Percentiles rank a stretch among this genome's conserved stretches.
These are phyloP conservation scores for Simmondsia chinensis DNA, from an alignment of 148 eudicot species.

Conservation along the genomic window DNA sequence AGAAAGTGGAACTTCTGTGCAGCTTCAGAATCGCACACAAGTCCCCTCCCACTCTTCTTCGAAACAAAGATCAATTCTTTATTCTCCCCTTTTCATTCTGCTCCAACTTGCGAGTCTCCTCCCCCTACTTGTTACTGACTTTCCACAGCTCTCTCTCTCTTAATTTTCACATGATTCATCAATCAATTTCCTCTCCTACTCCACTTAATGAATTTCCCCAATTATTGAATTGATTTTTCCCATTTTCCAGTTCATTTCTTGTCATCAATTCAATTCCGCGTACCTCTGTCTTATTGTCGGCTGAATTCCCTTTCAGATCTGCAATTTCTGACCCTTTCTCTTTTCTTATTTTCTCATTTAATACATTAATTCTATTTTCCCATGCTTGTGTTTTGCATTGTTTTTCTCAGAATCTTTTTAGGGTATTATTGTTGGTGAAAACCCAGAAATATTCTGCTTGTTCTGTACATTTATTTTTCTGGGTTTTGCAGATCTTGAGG, in stretches of 20 bases:
- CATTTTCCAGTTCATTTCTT: constrained; percentile 30
- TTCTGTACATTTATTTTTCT: constrained; percentile 1
- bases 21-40: too few relatives aligned
- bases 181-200: background rate
- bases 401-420: background rate
- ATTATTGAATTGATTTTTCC: background rate
- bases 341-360: background rate
- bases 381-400: background rate
- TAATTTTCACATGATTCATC: too few relatives aligned
- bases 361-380: background rate
- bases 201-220: background rate
- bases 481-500: constrained; percentile 6
- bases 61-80: too few relatives aligned
- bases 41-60: too few relatives aligned
- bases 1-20: too few relatives aligned
- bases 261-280: constrained; percentile 47
- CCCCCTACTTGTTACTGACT: too few relatives aligned
- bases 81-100: too few relatives aligned
- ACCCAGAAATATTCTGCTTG: too few relatives aligned
- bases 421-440: background rate
- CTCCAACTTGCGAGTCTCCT: too few relatives aligned
- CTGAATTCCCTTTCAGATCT: constrained; percentile 47
- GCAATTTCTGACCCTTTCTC: constrained; percentile 5
- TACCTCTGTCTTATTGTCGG: constrained; percentile 28
- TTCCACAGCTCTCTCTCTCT: too few relatives aligned